Conservation (phyloP, 495 filamentous ascomycete genomes). For the Talaromyces stipitatus region DNA sequence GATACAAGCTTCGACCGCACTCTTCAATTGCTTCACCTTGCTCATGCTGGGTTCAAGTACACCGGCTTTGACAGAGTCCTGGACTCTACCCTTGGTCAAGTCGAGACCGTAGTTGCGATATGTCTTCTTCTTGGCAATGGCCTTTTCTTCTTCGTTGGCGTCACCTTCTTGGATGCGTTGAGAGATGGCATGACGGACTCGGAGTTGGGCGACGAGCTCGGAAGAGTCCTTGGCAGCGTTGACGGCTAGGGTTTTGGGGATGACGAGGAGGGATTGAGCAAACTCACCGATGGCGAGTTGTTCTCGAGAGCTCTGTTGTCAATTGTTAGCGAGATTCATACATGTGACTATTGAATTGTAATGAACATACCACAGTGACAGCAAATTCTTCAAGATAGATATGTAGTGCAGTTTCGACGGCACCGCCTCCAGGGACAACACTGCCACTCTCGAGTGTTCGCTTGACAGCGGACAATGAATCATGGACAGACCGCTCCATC, state of each 20-base stretch:
- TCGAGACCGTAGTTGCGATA: slow-evolving; percentile 99
- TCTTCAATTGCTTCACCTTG: slow-evolving; percentile 97
- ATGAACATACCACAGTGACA: slow-evolving; percentile 70
- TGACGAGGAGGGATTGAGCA: slow-evolving; percentile 84
- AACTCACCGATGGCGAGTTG: slow-evolving; percentile 98
- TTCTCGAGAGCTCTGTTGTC: slow-evolving; percentile 71
- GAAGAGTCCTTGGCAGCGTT: slow-evolving; percentile 96
- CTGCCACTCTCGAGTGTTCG: slow-evolving; percentile 92
- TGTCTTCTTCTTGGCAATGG: slow-evolving; percentile 82
- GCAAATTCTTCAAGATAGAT: slow-evolving; percentile 99
- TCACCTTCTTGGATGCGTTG: slow-evolving; percentile 81
- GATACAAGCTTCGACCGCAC: slow-evolving; percentile 97
- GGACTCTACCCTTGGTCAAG: slow-evolving; percentile 79
- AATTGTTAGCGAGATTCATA: background rate
- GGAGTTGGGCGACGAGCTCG: slow-evolving; percentile 91
- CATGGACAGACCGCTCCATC: slow-evolving; percentile 98
- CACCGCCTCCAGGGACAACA: slow-evolving; percentile 93
- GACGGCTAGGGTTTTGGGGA: slow-evolving; percentile 93
- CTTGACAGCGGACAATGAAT: slow-evolving; percentile 95
- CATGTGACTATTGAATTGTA: background rate
- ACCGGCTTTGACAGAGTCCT: slow-evolving; percentile 88
- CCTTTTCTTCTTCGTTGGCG: slow-evolving; percentile 78
- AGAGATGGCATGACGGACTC: slow-evolving; percentile 87
- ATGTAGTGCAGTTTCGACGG: slow-evolving; percentile 96
- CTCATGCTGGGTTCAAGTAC: slow-evolving; percentile 97